A percentile compares a stretch with the other conserved stretches of the same genome.
phyloP scores from a whole-genome alignment of 2,329 filamentous ascomycete species.

The Gnomoniopsis smithogilvyi region DNA sequence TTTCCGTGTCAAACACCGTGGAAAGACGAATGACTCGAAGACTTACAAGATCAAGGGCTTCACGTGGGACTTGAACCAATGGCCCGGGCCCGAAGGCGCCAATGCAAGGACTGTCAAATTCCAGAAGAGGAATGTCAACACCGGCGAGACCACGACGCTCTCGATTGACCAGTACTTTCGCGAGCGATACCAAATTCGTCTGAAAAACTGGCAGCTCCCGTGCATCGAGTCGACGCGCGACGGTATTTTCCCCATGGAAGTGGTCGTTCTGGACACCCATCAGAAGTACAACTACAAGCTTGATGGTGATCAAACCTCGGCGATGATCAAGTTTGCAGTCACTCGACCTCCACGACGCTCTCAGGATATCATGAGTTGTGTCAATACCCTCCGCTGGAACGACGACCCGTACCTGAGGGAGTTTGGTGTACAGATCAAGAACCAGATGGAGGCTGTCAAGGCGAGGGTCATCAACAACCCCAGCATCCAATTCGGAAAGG shows the following conservation, averaged over 20 bases:
- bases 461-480: constrained; percentile 72
- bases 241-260: constrained; percentile 60
- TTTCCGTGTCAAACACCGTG: constrained; percentile 54
- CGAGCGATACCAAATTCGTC: constrained; percentile 48
- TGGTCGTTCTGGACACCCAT: constrained; percentile 48
- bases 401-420: constrained; percentile 66
- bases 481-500: constrained; percentile 63
- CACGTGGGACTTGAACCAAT: constrained; percentile 39
- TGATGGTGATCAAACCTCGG: constrained; percentile 61
- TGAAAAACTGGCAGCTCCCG: constrained; percentile 49
- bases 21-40: constrained; percentile 42
- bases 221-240: constrained; percentile 49
- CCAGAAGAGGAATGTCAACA: constrained; percentile 34
- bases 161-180: constrained; percentile 54
- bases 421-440: constrained; percentile 71
- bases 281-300: constrained; percentile 65
- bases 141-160: constrained; percentile 39
- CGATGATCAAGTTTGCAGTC: constrained; percentile 94
- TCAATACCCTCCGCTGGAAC: constrained; percentile 64
- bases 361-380: constrained; percentile 63
- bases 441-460: constrained; percentile 61
- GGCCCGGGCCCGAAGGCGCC: constrained; percentile 44
- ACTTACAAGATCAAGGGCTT: constrained; percentile 52
- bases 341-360: constrained; percentile 70
- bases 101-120: constrained; percentile 56